Percentiles rank a stretch among this genome's conserved stretches.
Conservation (phyloP, 1,284 basidiomycete genomes). For the Dichomitus squalens region DNA sequence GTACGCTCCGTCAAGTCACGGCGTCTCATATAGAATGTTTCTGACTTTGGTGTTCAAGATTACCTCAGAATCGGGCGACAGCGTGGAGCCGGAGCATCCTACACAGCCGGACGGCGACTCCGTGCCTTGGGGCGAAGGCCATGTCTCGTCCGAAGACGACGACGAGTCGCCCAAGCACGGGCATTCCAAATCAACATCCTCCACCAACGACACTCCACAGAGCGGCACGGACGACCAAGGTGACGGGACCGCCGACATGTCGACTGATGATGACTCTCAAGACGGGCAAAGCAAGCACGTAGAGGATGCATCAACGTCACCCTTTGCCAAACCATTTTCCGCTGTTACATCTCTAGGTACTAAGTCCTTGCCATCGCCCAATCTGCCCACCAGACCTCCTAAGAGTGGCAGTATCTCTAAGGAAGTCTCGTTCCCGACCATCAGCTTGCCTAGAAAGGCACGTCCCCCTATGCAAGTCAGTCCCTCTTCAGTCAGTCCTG, state of each 20-base stretch:
- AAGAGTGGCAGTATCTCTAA: background rate
- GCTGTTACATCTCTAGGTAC: background rate
- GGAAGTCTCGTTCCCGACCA: constrained; percentile 13
- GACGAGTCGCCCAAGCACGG: background rate
- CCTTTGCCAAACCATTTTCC: background rate
- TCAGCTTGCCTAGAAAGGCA: constrained; percentile 15
- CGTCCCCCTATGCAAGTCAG: constrained; percentile 5
- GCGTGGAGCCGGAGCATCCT: constrained; percentile 30
- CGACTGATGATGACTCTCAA: background rate
- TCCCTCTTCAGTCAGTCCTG: background rate
- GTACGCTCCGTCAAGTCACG: constrained; percentile 23
- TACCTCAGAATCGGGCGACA: constrained; percentile 31
- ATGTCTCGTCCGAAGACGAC: constrained; percentile 3
- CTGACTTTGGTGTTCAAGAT: constrained; percentile 26
- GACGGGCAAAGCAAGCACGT: background rate
- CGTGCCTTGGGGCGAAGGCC: constrained; percentile 36
- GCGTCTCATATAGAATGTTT: background rate
- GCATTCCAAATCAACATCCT: background rate
- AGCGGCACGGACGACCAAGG: background rate
- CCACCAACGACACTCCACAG: background rate
- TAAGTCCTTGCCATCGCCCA: background rate
- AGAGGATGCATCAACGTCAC: background rate
- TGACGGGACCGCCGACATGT: too few species aligned
- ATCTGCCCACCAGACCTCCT: background rate
- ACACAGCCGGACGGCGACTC: constrained; percentile 38